Conservation (phyloP, 495 filamentous ascomycete species). For the Penicillium soppii region DNA sequence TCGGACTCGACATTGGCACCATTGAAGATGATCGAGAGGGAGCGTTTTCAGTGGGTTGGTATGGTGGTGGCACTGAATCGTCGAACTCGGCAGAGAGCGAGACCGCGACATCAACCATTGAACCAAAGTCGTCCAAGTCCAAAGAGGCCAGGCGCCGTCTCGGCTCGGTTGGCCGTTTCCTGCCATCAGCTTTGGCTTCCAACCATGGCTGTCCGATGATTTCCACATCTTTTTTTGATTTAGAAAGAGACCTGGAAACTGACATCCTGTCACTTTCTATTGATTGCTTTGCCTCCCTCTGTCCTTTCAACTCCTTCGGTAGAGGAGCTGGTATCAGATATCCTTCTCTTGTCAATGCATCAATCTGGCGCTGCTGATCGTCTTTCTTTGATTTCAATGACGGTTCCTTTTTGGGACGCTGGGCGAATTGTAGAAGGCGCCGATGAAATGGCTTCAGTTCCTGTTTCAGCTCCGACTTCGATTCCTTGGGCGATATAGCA, state of each 20-base stretch:
- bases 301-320: conserved; percentile 5
- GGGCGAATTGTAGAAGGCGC: conserved; percentile 39
- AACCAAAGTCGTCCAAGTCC: conserved; percentile 35
- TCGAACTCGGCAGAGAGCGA: conserved; percentile 26
- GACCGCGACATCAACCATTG: conserved; percentile 38
- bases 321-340: conserved; percentile 22
- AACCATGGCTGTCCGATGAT: conserved; percentile 44
- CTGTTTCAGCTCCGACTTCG: conserved; percentile 2
- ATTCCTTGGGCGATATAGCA: conserved; percentile 12
- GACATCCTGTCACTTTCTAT: conserved; percentile 15
- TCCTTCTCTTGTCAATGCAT: conserved; percentile 39
- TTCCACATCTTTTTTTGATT: conserved; percentile 40
- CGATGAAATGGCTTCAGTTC: conserved; percentile 39
- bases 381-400: conserved; percentile 28
- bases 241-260: conserved; percentile 22
- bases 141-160: conserved; percentile 31
- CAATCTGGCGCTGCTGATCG: conserved; percentile 31
- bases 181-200: conserved; percentile 24
- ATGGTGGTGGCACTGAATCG: conserved; percentile 30
- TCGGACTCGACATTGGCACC: conserved; percentile 4
- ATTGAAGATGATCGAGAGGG: conserved; percentile 9
- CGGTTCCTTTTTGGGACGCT: conserved; percentile 35
- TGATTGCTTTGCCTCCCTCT: conserved; percentile 11
- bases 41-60: conserved; percentile 17
- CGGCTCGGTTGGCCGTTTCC: conserved; percentile 6